phyloP scores from a whole-genome alignment of 345 rosid species.

The Limnanthes douglasii region DNA sequence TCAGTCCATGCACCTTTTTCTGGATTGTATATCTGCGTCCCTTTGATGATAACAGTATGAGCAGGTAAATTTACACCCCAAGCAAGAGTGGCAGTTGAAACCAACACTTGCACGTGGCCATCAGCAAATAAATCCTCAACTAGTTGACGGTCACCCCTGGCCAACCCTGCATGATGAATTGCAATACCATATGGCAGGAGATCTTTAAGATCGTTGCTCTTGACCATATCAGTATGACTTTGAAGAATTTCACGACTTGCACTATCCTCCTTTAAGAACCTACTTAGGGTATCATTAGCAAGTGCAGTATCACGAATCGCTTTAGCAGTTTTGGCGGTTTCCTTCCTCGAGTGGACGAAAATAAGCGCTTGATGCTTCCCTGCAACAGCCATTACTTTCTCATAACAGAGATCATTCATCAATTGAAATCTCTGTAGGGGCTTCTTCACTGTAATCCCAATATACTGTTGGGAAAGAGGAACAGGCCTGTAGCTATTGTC shows the following conservation, averaged over 20 bases:
- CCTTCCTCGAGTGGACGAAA: constrained; percentile 95
- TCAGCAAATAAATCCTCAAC: constrained; percentile 72
- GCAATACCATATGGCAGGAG: constrained; percentile 92
- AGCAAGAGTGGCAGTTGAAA: constrained; percentile 95
- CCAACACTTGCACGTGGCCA: constrained; percentile 76
- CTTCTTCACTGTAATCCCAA: constrained; percentile 82
- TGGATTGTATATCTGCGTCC: constrained; percentile 90
- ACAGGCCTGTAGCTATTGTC: constrained; percentile 96
- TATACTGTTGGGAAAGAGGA: constrained; percentile 83
- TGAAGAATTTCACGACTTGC: constrained; percentile 74
- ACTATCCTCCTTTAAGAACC: constrained; percentile 76
- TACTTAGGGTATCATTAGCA: constrained; percentile 69
- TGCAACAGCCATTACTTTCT: constrained; percentile 81
- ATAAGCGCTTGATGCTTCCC: constrained; percentile 95
- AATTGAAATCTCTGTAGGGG: constrained; percentile 92
- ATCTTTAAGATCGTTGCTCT: constrained; percentile 65
- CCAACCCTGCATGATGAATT: constrained; percentile 90
- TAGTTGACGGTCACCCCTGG: constrained; percentile 72
- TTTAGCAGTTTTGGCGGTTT: constrained; percentile 80
- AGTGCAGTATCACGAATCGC: constrained; percentile 79
- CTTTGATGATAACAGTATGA: constrained; percentile 82
- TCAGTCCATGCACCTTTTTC: constrained; percentile 99
- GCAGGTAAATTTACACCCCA: constrained; percentile 99
- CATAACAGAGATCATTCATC: constrained; percentile 93
- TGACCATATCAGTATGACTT: constrained; percentile 49